These are phyloP conservation scores for Candida anutae DNA, from an alignment of 1,139 yeast species.

Conservation along the genomic window DNA sequence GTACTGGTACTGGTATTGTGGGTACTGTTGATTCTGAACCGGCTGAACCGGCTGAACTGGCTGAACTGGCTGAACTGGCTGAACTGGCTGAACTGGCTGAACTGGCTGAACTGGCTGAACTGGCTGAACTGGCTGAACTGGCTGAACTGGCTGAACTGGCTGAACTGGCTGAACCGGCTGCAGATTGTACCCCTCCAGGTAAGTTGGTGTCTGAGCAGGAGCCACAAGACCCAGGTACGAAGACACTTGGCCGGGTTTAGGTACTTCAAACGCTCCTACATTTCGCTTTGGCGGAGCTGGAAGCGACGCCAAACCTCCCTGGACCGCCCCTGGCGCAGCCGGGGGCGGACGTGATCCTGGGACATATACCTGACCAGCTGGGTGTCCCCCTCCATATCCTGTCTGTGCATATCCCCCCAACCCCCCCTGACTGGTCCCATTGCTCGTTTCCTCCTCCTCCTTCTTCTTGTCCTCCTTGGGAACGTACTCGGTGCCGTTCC, in stretches of 20 bases:
- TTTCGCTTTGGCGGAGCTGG: slow-evolving; percentile 49
- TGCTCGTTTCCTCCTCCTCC: slow-evolving; percentile 3
- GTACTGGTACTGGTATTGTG: slow-evolving; percentile 3
- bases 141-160: too few species aligned
- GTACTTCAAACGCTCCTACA: slow-evolving; percentile 13
- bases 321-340: slow-evolving; percentile 16
- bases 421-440: slow-evolving; percentile 1
- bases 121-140: too few species aligned
- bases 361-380: not conserved
- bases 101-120: too few species aligned
- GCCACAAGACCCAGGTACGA: too few species aligned
- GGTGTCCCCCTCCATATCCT: slow-evolving; percentile 1
- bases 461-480: slow-evolving; percentile 5
- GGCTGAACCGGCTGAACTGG: slow-evolving; percentile 4
- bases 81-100: too few species aligned
- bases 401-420: slow-evolving; percentile 2
- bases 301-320: slow-evolving; percentile 32
- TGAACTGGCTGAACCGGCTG: too few species aligned
- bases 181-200: too few species aligned
- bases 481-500: slow-evolving; percentile 12
- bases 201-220: too few species aligned
- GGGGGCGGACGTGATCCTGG: slow-evolving; percentile 1
- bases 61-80: too few species aligned
- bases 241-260: slow-evolving; percentile 5
- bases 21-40: slow-evolving; percentile 2